Base-by-base conservation (phyloP, 1,284 basidiomycete species). In the Sporisorium scitamineum region DNA sequence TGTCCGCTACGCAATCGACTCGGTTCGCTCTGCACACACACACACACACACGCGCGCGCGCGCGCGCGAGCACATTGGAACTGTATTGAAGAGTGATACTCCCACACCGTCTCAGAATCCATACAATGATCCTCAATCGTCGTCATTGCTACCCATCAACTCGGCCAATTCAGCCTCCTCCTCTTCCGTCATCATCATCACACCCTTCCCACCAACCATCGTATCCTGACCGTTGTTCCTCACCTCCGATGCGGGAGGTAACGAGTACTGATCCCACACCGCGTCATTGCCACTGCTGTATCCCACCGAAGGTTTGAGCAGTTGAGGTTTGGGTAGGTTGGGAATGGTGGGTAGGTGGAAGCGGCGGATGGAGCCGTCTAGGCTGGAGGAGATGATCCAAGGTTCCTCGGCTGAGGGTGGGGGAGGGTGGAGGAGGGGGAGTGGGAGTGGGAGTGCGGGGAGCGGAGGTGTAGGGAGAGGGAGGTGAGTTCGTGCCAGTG, bases 101-200 rank as follows among this genome's bases (percentile, higher is more conserved):
- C n/a, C n/a, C n/a, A n/a, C n/a, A n/a, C n/a, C n/a, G n/a, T n/a
- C n/a, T n/a, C n/a, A n/a, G n/a, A n/a, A n/a, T n/a, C n/a, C n/a
- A n/a, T n/a, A n/a, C n/a, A n/a, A n/a, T n/a, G n/a, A n/a, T n/a
- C n/a, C n/a, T n/a, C n/a, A n/a, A n/a, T n/a, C 37, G 18, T 48
- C 59, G 10, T 65, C 58, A 18, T 67, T 68, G 44, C 54, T 61
- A 22, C 44, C 61, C 64, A 82, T 70, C 10, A 81, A 54, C 42
- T 78, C 81, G 14, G 70, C 79, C 13, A 80, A 57, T 32, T 83
- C 80, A 2, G 78, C 80, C 53, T 83, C 79, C 27, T 83, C 81
- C 37, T 83, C 78, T 0, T 74, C 74, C 0, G 81, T 83, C 50
- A 83, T 58, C 32, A n/a, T n/a, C n/a, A n/a, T n/a, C 64, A 45